Percentiles rank a stretch among this genome's conserved stretches.
These are phyloP conservation scores for Hura crepitans DNA, from an alignment of 441 rosid genomes.

Conservation along the genomic window DNA sequence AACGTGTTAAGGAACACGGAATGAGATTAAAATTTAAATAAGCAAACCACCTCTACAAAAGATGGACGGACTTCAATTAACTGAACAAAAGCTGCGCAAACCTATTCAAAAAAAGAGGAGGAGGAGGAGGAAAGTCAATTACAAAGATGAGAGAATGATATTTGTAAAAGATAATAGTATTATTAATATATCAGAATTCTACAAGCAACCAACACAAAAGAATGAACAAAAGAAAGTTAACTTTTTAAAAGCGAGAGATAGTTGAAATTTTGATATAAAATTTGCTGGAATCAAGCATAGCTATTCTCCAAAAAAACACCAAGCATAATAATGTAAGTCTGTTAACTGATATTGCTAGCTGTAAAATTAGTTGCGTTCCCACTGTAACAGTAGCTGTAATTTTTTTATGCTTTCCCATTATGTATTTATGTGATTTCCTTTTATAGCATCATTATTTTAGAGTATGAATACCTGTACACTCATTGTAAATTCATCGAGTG, in stretches of 20 bases:
- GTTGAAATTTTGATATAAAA: not conserved
- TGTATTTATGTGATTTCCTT: too few relatives aligned
- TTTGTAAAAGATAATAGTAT: not conserved
- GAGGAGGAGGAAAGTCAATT: not conserved
- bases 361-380: too few relatives aligned
- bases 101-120: conserved; percentile 46
- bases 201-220: conserved; percentile 1
- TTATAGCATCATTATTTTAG: too few relatives aligned
- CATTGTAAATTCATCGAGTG: too few relatives aligned
- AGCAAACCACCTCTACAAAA: conserved; percentile 67
- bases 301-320: not conserved
- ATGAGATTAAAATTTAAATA: conserved; percentile 14
- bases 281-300: not conserved
- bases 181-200: conserved; percentile 9
- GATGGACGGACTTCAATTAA: conserved; percentile 83
- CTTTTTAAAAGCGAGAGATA: not conserved
- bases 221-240: conserved; percentile 12
- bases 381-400: too few relatives aligned
- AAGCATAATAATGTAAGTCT: not conserved
- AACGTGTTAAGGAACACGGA: conserved; percentile 8
- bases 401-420: too few relatives aligned
- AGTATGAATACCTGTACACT: too few relatives aligned
- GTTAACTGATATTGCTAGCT: too few relatives aligned
- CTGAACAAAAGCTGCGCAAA: conserved; percentile 94
- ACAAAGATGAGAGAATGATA: conserved; percentile 18